Evolutionary conservation across 2,329 filamentous ascomycete genomes (phyloP).

Genomic region (Shiraia bambusicola): DNA sequence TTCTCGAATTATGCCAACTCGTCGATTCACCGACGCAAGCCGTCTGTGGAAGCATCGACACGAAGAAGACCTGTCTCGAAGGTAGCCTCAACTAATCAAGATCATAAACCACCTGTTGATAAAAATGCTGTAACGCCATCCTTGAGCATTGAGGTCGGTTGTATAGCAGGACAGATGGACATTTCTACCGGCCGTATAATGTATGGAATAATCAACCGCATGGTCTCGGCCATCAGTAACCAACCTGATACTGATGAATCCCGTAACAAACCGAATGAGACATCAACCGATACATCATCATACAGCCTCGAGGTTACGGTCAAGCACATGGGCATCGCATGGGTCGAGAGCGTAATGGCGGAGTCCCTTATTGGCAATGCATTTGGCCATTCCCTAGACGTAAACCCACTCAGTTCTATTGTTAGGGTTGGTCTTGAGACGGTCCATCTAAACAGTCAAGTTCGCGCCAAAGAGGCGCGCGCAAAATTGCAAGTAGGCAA

Average conservation of each 20-base stretch:
- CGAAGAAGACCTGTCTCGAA: conserved; percentile 19
- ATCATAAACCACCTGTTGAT: conserved; percentile 9
- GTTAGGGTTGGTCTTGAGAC: conserved; percentile 25
- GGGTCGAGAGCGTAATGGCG: conserved; percentile 32
- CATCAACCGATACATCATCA: not conserved
- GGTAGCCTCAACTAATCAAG: conserved; percentile 4
- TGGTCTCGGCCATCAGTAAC: conserved; percentile 22
- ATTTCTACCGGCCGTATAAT: conserved; percentile 39
- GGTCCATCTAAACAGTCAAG: conserved; percentile 28
- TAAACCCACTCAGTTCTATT: conserved; percentile 32
- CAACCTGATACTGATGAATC: conserved; percentile 6
- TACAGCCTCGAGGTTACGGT: conserved; percentile 26
- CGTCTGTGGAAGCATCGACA: conserved; percentile 23
- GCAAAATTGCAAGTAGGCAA: conserved; percentile 42
- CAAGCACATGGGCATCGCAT: conserved; percentile 32
- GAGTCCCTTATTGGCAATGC: conserved; percentile 20
- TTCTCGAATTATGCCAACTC: conserved; percentile 52
- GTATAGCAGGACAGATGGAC: conserved; percentile 38
- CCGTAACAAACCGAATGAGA: conserved; percentile 1
- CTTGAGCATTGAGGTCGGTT: conserved; percentile 37
- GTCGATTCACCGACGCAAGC: conserved; percentile 34
- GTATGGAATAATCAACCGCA: conserved; percentile 31
- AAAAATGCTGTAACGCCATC: conserved; percentile 16
- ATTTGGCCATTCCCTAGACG: conserved; percentile 18
- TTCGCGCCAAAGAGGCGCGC: conserved; percentile 10